Conservation (phyloP, 768 basidiomycete species). For the Auriscalpium vulgare region DNA sequence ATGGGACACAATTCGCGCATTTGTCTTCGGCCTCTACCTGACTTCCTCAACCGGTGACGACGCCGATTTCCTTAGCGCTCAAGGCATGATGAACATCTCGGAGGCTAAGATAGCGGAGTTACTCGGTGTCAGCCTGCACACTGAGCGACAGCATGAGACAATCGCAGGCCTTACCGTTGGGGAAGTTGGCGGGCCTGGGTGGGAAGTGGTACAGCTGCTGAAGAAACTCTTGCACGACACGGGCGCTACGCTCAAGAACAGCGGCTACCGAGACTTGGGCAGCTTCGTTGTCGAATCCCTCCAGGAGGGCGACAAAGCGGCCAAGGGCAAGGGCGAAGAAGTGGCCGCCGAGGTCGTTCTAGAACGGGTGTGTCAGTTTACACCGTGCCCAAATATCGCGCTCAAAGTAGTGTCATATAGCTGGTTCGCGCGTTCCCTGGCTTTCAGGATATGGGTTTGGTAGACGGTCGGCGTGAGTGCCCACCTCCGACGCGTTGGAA, state of each 20-base stretch:
- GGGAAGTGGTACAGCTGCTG: constrained; percentile 66
- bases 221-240: constrained; percentile 62
- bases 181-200: constrained; percentile 65
- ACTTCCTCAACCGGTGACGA: constrained; percentile 47
- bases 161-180: constrained; percentile 68
- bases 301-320: constrained; percentile 38
- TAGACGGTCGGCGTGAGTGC: constrained; percentile 49
- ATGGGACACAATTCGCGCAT: constrained; percentile 73
- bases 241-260: constrained; percentile 50
- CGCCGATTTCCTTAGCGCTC: constrained; percentile 53
- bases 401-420: constrained; percentile 30
- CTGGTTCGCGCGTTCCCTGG: constrained; percentile 72
- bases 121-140: constrained; percentile 60
- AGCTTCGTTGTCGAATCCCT: constrained; percentile 65
- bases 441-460: constrained; percentile 68
- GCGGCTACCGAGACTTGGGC: constrained; percentile 65
- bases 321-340: constrained; percentile 22
- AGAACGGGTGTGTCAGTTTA: constrained; percentile 41
- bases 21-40: constrained; percentile 67
- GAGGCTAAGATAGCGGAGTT: constrained; percentile 60
- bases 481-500: background rate
- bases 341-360: constrained; percentile 50
- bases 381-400: background rate
- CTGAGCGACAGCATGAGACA: constrained; percentile 61
- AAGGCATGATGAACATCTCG: constrained; percentile 50